These are phyloP conservation scores for Hygrophila difformis DNA, from an alignment of 257 asterid species.

Conservation along the genomic window DNA sequence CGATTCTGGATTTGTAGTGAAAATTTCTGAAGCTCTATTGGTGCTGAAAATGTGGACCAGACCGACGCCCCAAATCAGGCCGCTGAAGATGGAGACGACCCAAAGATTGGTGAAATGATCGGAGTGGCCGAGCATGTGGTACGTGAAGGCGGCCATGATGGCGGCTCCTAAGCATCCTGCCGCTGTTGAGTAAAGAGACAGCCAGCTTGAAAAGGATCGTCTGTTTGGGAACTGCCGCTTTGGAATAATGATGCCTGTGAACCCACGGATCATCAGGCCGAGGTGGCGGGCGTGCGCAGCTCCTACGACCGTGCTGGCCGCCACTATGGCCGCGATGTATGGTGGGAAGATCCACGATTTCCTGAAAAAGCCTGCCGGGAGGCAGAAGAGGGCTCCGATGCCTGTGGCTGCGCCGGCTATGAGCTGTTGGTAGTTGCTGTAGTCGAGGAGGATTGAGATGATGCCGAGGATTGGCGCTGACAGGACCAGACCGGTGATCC, in stretches of 20 bases:
- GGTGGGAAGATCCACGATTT: constrained; percentile 82
- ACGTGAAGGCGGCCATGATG: constrained; percentile 54
- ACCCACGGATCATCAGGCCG: constrained; percentile 67
- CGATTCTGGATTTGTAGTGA: constrained; percentile 14
- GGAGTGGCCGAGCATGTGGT: constrained; percentile 45
- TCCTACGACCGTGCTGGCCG: constrained; percentile 55
- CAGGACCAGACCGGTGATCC: constrained; percentile 63
- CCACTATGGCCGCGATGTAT: constrained; percentile 53
- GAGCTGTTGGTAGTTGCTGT: constrained; percentile 48
- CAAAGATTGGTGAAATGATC: constrained; percentile 1
- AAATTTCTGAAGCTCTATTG: constrained; percentile 20
- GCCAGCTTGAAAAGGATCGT: constrained; percentile 47
- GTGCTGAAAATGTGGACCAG: constrained; percentile 14
- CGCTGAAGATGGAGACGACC: constrained; percentile 1
- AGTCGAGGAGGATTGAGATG: constrained; percentile 57
- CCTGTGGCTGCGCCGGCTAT: constrained; percentile 70
- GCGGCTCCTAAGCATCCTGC: constrained; percentile 83
- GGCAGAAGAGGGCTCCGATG: neutral
- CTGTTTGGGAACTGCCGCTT: constrained; percentile 41
- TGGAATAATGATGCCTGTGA: constrained; percentile 43
- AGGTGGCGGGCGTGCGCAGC: constrained; percentile 71
- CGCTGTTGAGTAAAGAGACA: constrained; percentile 66
- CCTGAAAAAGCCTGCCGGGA: constrained; percentile 51
- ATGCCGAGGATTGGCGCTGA: constrained; percentile 61
- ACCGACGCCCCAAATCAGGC: constrained; percentile 1